Percentiles rank a stretch among this genome's conserved stretches.
Conservation (phyloP, 2,329 filamentous ascomycete species). For the Fusarium mangiferae region DNA sequence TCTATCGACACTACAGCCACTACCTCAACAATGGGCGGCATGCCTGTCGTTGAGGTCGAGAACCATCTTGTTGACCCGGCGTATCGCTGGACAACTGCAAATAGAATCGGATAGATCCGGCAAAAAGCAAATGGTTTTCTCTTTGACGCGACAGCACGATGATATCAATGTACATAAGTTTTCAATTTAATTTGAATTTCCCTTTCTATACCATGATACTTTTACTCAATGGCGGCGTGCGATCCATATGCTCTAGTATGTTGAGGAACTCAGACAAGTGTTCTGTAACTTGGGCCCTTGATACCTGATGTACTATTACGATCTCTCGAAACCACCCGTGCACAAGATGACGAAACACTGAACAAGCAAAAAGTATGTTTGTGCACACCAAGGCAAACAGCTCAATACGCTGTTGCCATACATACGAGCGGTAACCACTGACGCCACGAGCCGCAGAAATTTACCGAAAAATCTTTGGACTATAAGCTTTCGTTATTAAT, state of each 20-base stretch:
- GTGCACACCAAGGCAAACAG: not conserved
- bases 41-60: constrained; percentile 13
- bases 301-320: not conserved
- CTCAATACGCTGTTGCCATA: fast-evolving
- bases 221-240: not conserved
- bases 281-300: too few relatives aligned
- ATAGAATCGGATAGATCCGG: not conserved
- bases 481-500: not conserved
- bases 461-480: not conserved
- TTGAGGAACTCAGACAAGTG: too few relatives aligned
- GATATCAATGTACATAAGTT: not conserved
- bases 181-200: not conserved
- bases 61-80: constrained; percentile 12
- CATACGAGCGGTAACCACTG: too few relatives aligned
- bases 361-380: not conserved
- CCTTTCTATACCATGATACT: not conserved
- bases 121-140: fast-evolving
- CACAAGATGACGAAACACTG: not conserved
- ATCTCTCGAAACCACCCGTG: not conserved
- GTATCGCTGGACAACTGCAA: constrained; percentile 27
- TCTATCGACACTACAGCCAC: constrained; percentile 12
- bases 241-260: too few relatives aligned
- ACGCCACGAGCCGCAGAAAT: not conserved
- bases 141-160: too few relatives aligned
- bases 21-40: not conserved